Evolutionary conservation across 1,139 yeast genomes (phyloP).

Genomic region (Yamadazyma oceani): DNA sequence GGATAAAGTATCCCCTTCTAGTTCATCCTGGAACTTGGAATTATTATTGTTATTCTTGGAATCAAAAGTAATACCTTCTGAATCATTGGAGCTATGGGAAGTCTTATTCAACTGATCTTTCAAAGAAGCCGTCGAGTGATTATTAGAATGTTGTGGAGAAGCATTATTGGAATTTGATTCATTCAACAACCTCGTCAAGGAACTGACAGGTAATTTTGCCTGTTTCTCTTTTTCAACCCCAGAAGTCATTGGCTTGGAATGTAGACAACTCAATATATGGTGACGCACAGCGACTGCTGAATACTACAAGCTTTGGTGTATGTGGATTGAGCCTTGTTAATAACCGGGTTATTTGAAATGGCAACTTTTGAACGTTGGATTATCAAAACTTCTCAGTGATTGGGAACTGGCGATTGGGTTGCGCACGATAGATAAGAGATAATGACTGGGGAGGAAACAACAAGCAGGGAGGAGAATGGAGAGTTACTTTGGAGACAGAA

Average conservation of each 20-base stretch:
- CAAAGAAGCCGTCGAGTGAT: constrained; percentile 24
- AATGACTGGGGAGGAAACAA: no score
- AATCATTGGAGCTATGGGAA: constrained; percentile 16
- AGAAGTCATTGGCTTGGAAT: no score
- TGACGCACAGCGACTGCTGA: no score
- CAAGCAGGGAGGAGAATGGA: no score
- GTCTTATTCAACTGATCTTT: constrained; percentile 14
- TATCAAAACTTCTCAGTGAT: neutral
- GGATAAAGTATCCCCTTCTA: neutral
- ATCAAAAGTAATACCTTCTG: constrained; percentile 20
- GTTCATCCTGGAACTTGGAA: neutral
- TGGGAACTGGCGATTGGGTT: neutral
- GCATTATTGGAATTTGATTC: constrained; percentile 33
- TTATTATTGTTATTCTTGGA: constrained; percentile 7
- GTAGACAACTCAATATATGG: no score
- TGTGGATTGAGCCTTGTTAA: no score
- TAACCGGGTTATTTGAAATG: no score
- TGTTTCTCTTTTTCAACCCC: constrained; percentile 7
- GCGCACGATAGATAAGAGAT: constrained; percentile 2
- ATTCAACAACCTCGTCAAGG: constrained; percentile 45
- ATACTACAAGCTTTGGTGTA: no score
- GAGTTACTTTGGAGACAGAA: no score
- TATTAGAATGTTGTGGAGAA: constrained; percentile 27
- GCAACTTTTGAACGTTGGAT: no score
- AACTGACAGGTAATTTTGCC: constrained; percentile 21